Base-by-base conservation (phyloP, 371 early-diverging fungal species). In the Apophysomyces elegans region DNA sequence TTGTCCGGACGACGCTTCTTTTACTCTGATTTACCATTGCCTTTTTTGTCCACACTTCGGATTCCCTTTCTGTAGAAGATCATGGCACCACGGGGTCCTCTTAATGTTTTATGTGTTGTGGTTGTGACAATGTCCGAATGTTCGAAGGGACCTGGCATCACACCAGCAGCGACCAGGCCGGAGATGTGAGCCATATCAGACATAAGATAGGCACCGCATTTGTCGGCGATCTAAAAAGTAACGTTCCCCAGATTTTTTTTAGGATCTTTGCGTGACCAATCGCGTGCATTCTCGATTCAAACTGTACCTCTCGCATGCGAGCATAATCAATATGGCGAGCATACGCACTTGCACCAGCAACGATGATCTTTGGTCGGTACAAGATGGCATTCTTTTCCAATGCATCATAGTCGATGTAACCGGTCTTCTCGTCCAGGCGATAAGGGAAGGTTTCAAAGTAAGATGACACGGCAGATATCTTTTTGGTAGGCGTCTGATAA, bases 371-470 rank as follows among this genome's bases (percentile, higher is more conserved):
- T 68, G 99, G 99, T 54, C 96, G 87, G 86, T 94, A 98, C 37
- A 97, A 80, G 41, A 84, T 76, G n/a, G 96, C 95, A 41, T 90
- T 88, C 63, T 85, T 79, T 76, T 93, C 92, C 63, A 99, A 85
- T 59, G 89, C 87, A 65, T 98, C 96, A 71, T 97, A 99, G 76
- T 99, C 99, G 60, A 99, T 96, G 32, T 88, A 58, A 6, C 99
- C 99, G 9, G 97, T 97, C 38, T 84, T 66, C 78, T 93, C 94
- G 77, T 96, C 83, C 47, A 96, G 86, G 59, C 94, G 93, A 84
- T 99, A 99, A n/a, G 99, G 97, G 75, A 97, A 78, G 1, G 99
- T 96, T 78, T 99, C 98, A 75, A 97, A 99, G 79, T 97, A 99
- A 9, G 91, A 84, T 43, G 98, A 98, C n/a, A 96, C 93, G 63